Percentiles rank a stretch among this genome's conserved stretches.
phyloP scores from a whole-genome alignment of 1,284 basidiomycete genomes.

The Termitomyces sp. region DNA sequence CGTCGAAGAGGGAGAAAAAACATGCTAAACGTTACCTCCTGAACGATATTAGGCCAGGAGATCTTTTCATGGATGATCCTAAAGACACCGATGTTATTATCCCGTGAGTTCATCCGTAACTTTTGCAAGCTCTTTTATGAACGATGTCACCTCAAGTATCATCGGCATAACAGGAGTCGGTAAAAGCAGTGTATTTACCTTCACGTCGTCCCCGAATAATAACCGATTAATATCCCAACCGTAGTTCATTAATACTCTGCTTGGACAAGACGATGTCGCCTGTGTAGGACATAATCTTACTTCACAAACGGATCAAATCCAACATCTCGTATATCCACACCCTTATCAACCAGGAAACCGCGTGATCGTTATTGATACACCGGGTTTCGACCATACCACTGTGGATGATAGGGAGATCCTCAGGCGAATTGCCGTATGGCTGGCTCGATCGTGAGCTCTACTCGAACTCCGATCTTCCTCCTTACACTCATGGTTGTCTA shows the following conservation, averaged over 20 bases:
- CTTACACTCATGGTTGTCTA: background rate
- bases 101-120: slow-evolving; percentile 6
- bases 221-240: background rate
- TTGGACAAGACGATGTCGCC: slow-evolving; percentile 8
- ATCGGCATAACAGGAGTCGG: slow-evolving; percentile 23
- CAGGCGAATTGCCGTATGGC: slow-evolving; percentile 21
- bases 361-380: slow-evolving; percentile 22
- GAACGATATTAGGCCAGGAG: slow-evolving; percentile 2
- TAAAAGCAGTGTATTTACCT: slow-evolving; percentile 20
- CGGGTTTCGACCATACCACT: slow-evolving; percentile 23
- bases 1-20: background rate
- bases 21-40: background rate
- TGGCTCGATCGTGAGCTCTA: slow-evolving; percentile 17
- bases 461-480: background rate
- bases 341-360: slow-evolving; percentile 7
- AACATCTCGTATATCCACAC: slow-evolving; percentile 10
- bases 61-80: slow-evolving; percentile 12
- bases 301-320: slow-evolving; percentile 20
- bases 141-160: slow-evolving; percentile 8
- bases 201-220: background rate
- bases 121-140: background rate
- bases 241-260: slow-evolving; percentile 19
- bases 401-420: slow-evolving; percentile 19
- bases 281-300: slow-evolving; percentile 16
- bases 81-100: slow-evolving; percentile 13